phyloP scores from a whole-genome alignment of 208 protist genomes.

The Trypanosoma scelopori region DNA sequence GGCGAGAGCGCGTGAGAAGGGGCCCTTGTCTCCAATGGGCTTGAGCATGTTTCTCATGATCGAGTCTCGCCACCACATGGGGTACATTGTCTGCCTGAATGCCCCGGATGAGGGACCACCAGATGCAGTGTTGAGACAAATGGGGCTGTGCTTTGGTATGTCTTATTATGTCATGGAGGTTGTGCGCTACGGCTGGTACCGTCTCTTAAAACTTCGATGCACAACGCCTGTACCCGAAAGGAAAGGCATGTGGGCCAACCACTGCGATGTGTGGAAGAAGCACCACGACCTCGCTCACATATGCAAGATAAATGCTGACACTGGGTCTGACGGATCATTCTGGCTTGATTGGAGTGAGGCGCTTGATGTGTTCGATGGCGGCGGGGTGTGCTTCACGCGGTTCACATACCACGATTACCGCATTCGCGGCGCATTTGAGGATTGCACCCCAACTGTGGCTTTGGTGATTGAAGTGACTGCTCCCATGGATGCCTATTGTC shows the following conservation, averaged over 20 bases:
- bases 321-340: constrained; percentile 23
- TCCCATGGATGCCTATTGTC: constrained; percentile 5
- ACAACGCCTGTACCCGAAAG: constrained; percentile 30
- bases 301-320: constrained; percentile 18
- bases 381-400: constrained; percentile 28
- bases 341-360: constrained; percentile 33
- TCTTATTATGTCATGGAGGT: constrained; percentile 41
- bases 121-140: constrained; percentile 1
- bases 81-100: constrained; percentile 43
- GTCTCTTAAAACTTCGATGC: constrained; percentile 56
- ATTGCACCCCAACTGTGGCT: constrained; percentile 8
- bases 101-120: constrained; percentile 37
- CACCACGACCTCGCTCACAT: constrained; percentile 30
- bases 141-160: constrained; percentile 43
- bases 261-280: constrained; percentile 37
- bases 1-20: not conserved
- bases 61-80: constrained; percentile 13
- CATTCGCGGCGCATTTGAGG: constrained; percentile 26
- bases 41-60: constrained; percentile 13
- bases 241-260: constrained; percentile 33
- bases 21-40: not conserved
- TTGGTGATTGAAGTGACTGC: constrained; percentile 3
- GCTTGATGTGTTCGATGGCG: constrained; percentile 27
- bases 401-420: constrained; percentile 17
- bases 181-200: constrained; percentile 26